Base-by-base conservation (phyloP, 257 asterid genomes). In the Cruciata laevipes region DNA sequence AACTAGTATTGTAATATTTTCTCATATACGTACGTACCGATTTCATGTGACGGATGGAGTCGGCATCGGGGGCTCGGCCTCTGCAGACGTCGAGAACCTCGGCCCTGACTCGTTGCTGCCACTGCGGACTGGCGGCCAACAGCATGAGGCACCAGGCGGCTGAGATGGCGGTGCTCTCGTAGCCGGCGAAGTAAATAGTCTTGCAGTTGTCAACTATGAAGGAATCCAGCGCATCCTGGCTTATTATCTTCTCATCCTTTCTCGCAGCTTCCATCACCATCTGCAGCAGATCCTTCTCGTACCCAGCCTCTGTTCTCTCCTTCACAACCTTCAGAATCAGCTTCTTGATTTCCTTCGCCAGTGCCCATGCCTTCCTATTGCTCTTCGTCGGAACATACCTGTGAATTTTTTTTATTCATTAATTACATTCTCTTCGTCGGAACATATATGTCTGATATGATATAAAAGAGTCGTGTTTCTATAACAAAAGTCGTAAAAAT, bases 61-160 rank as follows among this genome's bases (percentile, higher is more conserved):
- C 87, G 0, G 13, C 52, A 66, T 81, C 74, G 0, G 85, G 87
- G 55, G 75, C 49, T 42, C 31, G 76, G 8, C 82, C 85, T 1
- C 52, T 44, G 53, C 84, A 81, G 31, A 79, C 69, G 32, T 73
- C 70, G 6, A 71, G 35, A 21, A 81, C 82, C 70, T 84, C 89
- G 3, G 65, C 58, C 12, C 83, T 67, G 0, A 76, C 63, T 0
- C 79, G 79, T 1, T 65, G 70, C 31, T 84, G 89, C 86, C 89
- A 84, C 21, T 77, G 76, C 0, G 85, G 85, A 63, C 79, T 73
- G 3, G 82, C 77, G 32, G 89, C 89, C 64, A 84, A 32, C 35
- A 79, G 66, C 86, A 84, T 79, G 37, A 84, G 74, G 58, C 81
- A 77, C 89, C 89, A 84, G 0, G 83, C 72, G 21, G 85, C 87